Base-by-base conservation (phyloP, 441 rosid species). In the Croton laevigatus region DNA sequence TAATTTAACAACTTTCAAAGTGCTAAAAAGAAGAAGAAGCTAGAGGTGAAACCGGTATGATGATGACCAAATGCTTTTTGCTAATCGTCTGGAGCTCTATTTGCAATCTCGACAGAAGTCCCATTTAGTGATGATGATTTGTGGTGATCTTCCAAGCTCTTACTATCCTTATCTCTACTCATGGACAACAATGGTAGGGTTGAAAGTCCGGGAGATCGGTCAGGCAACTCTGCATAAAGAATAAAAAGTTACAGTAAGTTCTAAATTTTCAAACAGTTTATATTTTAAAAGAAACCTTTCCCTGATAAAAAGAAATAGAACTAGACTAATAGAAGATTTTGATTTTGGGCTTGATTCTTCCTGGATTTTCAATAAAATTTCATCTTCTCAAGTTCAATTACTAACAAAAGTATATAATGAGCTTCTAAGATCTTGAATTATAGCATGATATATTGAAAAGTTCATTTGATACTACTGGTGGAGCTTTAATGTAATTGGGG, bases 81-180 rank as follows among this genome's bases (percentile, higher is more conserved):
- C 62, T 11, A 61, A 70, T 48, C 20, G 51, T 66, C 63, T 65
- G 17, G 80, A 6, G 80, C 89, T 90, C 95, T 84, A 46, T 83
- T 89, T 58, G 90, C 79, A 72, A 89, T 83, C 55, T 89, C 96
- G 40, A 74, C 79, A 20, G 91, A 78, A 58, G 84, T 79, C 77
- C 94, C 97, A 72, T 84, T 86, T 75, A 88, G 76, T 73, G 91
- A 87, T 75, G 88, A 75, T 73, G 91, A 87, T 80, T 88, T 87
- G 80, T 84, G 86, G 68, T 86, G 89, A 81, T 91, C 98, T 79
- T 91, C 99, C 84, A 84, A 86, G 65, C 71, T 84, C 72, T 78
- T 84, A 74, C 76, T 73, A 37, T 91, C 92, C 78, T 81, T 86
- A 53, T 88, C 86, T 76, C 80, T 83, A 76, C 81, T 84, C 71